A percentile compares a stretch with the other conserved stretches of the same genome.
These are phyloP conservation scores for Allium cepa DNA, from an alignment of 106 monocot species.

Conservation along the genomic window DNA sequence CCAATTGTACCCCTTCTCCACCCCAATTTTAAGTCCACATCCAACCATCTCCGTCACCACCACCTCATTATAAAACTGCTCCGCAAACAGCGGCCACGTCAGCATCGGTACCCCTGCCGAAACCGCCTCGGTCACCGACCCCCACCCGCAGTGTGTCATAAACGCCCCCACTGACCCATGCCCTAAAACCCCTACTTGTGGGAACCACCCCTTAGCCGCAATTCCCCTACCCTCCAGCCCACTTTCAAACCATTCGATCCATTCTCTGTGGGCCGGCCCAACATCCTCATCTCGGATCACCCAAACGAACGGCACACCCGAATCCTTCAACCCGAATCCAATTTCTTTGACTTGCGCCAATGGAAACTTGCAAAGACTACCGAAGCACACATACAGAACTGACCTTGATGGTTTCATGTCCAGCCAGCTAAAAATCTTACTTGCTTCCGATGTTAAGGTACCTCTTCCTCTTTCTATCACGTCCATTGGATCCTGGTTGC, in stretches of 20 bases:
- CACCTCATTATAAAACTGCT: conserved; percentile 45
- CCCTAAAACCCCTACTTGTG: conserved; percentile 18
- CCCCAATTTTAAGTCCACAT: conserved; percentile 18
- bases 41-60: conserved; percentile 17
- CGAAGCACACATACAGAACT: conserved; percentile 39
- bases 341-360: conserved; percentile 21
- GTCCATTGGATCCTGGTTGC: conserved; percentile 8
- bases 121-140: conserved; percentile 31
- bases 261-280: neutral
- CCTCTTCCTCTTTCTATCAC: conserved; percentile 10
- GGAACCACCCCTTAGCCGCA: conserved; percentile 19
- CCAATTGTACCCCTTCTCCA: conserved; percentile 20
- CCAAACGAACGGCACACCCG: conserved; percentile 28
- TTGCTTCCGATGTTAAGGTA: neutral
- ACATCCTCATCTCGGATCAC: conserved; percentile 10
- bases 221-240: conserved; percentile 8
- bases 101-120: conserved; percentile 26
- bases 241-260: neutral
- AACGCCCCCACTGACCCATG: conserved; percentile 31
- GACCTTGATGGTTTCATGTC: conserved; percentile 12
- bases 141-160: conserved; percentile 49
- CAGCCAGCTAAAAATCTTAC: conserved; percentile 19
- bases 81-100: conserved; percentile 39
- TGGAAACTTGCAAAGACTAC: conserved; percentile 26
- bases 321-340: conserved; percentile 26